Base-by-base conservation (phyloP, 148 eudicot genomes). In the Rhododendron vialii region DNA sequence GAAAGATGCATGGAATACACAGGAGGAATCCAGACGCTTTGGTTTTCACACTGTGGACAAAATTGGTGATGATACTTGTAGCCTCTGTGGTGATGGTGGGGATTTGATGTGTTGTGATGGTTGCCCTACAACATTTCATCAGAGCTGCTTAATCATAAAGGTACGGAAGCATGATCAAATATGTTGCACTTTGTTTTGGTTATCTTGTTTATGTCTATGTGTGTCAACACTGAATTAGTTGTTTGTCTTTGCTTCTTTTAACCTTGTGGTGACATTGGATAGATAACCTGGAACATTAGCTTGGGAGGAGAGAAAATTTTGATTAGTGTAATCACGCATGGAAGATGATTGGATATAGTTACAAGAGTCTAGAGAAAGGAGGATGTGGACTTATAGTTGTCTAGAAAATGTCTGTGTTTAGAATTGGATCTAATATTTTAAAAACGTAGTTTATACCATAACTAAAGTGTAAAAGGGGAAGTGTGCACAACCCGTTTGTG, bases 91-190 rank as follows among this genome's bases (percentile, higher is more conserved):
- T 77, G 99, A 97, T 91, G 99, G 99, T 82, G 99, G 99, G 80
- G 94, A 97, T 89, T 90, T 97, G 90, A 97, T 97, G 51, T 97
- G 99, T 88, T 97, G 99, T 90, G 99, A 97, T 88, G 92, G 99
- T 86, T 97, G 99, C 83, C 98, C 99, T 26, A 94, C 99, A 79
- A 97, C 99, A 36, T 94, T 93, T 88, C 99, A 97, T 90, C 98
- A 93, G 91, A 93, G 89, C 85, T 97, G 98, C 92, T 90, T 97
- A 87, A 96, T 86, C 80, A 94, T 97, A 78, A 83, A 92, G 95
- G 99, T 94, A 90, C 43, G 38, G 11, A 73, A 41, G 73, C 74
- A 18, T 77, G 41, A 28, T 50, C 65, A 80, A 13, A 80, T 13
- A 51, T 73, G 33, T 74, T 36, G 17, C 73, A 80, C 53, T 3